Percentiles rank a stretch among this genome's conserved stretches.
These are phyloP conservation scores for Penicillium sp. DNA, from an alignment of 2,329 filamentous ascomycete species.

Conservation along the genomic window DNA sequence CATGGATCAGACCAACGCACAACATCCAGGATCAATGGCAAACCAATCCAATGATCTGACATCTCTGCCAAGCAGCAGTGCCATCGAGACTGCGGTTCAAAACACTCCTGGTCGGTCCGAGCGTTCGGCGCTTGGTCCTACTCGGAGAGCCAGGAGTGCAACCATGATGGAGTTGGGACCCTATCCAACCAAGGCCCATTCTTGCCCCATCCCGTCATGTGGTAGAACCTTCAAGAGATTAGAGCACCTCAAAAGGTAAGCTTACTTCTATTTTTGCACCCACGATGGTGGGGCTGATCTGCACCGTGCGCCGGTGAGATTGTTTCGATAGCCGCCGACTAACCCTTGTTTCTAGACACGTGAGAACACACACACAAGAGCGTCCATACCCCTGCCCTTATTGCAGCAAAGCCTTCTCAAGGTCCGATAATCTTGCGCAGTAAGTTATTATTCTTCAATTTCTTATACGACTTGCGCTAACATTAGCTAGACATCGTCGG, in stretches of 20 bases:
- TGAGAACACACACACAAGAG: conserved; percentile 98
- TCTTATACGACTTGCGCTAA: conserved; percentile 34
- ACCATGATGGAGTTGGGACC: conserved; percentile 96
- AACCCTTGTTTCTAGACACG: conserved; percentile 69
- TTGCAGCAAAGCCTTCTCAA: conserved; percentile 97
- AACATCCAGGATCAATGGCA: conserved; percentile 65
- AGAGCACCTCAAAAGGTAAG: conserved; percentile 98
- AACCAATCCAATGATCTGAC: conserved; percentile 66
- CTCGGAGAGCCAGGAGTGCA: conserved; percentile 86
- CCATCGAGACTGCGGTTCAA: conserved; percentile 53
- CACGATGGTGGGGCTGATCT: conserved; percentile 20
- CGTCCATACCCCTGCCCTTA: conserved; percentile 96
- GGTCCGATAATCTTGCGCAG: conserved; percentile 98
- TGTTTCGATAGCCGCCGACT: conserved; percentile 52
- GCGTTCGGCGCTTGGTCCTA: conserved; percentile 61
- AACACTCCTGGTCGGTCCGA: conserved; percentile 59
- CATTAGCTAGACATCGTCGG: conserved; percentile 57
- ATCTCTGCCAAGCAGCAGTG: conserved; percentile 62
- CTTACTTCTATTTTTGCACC: conserved; percentile 27
- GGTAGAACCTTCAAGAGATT: conserved; percentile 97
- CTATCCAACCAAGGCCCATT: conserved; percentile 97
- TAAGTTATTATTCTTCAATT: conserved; percentile 50
- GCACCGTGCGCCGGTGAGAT: conserved; percentile 38
- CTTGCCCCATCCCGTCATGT: conserved; percentile 97
- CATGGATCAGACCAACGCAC: conserved; percentile 75